A percentile compares a stretch with the other conserved stretches of the same genome.
Conservation (phyloP, 805 yeast genomes). For the Cyberlindnera misumaiensis region DNA sequence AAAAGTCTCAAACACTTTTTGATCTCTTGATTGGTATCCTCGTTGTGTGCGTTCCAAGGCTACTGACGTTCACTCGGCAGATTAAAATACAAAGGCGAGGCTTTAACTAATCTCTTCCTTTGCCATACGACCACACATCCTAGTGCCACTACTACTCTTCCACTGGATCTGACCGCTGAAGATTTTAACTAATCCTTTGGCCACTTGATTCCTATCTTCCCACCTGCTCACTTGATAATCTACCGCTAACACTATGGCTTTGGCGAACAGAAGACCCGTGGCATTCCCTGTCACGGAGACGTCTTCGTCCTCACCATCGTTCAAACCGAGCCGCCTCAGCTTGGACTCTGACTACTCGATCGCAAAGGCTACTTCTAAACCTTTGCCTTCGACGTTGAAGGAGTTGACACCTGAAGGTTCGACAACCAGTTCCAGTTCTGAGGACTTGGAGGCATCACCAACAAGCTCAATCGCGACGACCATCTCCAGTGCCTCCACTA, state of each 20-base stretch:
- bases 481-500: constrained; percentile 8
- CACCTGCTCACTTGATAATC: not conserved
- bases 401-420: constrained; percentile 22
- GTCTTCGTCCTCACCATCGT: constrained; percentile 22
- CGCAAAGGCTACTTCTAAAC: constrained; percentile 4
- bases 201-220: not conserved
- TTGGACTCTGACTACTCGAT: constrained; percentile 15
- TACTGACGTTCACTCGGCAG: constrained; percentile 1
- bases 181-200: constrained; percentile 24
- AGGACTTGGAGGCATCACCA: constrained; percentile 21
- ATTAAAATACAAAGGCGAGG: constrained; percentile 3
- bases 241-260: constrained; percentile 38
- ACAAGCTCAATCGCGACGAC: constrained; percentile 17
- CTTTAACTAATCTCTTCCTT: constrained; percentile 5
- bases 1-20: constrained; percentile 7
- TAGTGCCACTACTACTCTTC: constrained; percentile 1
- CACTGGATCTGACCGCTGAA: constrained; percentile 9
- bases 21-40: constrained; percentile 5
- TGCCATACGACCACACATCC: constrained; percentile 4
- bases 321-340: constrained; percentile 25
- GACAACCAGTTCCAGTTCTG: constrained; percentile 17
- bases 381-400: constrained; percentile 13
- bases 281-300: constrained; percentile 37
- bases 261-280: constrained; percentile 61
- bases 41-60: constrained; percentile 4